These are phyloP conservation scores for Fraxinus velutina DNA, from an alignment of 305 asterid genomes.

Conservation along the genomic window DNA sequence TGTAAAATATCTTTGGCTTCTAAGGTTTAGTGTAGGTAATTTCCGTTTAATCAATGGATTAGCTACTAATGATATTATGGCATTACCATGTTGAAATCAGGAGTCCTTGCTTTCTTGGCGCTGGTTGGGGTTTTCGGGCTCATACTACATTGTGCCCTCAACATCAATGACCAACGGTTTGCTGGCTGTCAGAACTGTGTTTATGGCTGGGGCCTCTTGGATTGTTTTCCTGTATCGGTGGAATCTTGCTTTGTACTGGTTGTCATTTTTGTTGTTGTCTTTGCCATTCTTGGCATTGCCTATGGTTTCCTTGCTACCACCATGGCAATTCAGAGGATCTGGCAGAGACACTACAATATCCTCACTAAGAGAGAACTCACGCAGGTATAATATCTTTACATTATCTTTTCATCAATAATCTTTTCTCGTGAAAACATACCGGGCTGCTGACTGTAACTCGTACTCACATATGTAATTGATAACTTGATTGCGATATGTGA, in stretches of 20 bases:
- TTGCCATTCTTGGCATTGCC: slow-evolving; percentile 58
- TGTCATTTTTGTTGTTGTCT: slow-evolving; percentile 44
- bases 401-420: not conserved
- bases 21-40: not conserved
- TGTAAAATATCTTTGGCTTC: not conserved
- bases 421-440: not conserved
- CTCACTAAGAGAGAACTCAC: slow-evolving; percentile 60
- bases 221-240: slow-evolving; percentile 54
- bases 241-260: slow-evolving; percentile 51
- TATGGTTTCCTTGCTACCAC: slow-evolving; percentile 59
- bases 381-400: slow-evolving; percentile 31
- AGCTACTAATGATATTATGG: not conserved
- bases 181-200: slow-evolving; percentile 59
- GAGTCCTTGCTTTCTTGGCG: slow-evolving; percentile 51
- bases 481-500: not conserved
- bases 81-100: slow-evolving; percentile 26
- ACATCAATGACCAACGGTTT: slow-evolving; percentile 39
- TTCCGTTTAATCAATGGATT: not conserved
- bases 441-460: not conserved
- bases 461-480: not conserved
- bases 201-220: slow-evolving; percentile 56
- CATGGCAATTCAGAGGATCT: slow-evolving; percentile 58
- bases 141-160: slow-evolving; percentile 44
- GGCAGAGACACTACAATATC: slow-evolving; percentile 64
- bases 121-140: slow-evolving; percentile 51